Evolutionary conservation across 768 basidiomycete species (phyloP).

Genomic region (Candolleomyces aberdarensis): DNA sequence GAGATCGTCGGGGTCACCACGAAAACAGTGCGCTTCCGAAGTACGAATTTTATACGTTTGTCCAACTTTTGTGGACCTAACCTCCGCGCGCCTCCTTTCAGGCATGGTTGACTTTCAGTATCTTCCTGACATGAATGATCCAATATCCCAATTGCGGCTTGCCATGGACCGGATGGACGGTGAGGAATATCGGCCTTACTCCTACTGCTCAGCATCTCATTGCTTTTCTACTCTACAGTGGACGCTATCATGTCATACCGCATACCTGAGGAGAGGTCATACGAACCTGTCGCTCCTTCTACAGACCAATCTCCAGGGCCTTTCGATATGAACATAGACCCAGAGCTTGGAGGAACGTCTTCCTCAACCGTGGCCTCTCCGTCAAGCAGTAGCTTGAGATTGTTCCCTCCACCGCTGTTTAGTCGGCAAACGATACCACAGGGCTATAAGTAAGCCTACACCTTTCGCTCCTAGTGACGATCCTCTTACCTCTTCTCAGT

Average conservation of each 20-base stretch:
- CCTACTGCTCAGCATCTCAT: not conserved
- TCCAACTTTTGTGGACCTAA: not conserved
- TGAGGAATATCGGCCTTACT: slow-evolving; percentile 29
- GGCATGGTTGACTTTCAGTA: slow-evolving; percentile 96
- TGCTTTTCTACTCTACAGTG: slow-evolving; percentile 42
- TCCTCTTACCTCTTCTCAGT: slow-evolving; percentile 30
- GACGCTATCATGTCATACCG: slow-evolving; percentile 67
- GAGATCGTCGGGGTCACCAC: slow-evolving; percentile 72
- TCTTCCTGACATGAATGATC: slow-evolving; percentile 70
- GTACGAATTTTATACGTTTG: slow-evolving; percentile 42
- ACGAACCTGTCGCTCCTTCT: slow-evolving; percentile 41
- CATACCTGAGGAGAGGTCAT: slow-evolving; percentile 67
- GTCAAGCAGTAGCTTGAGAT: slow-evolving; percentile 56
- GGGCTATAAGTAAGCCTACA: slow-evolving; percentile 64
- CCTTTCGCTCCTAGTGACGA: not conserved
- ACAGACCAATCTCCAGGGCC: slow-evolving; percentile 9
- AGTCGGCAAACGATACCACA: slow-evolving; percentile 77
- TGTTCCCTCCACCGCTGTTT: slow-evolving; percentile 89
- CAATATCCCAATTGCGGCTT: slow-evolving; percentile 61
- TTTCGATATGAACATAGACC: slow-evolving; percentile 46
- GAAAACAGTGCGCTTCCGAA: slow-evolving; percentile 86
- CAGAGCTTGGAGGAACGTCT: slow-evolving; percentile 19
- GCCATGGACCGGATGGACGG: slow-evolving; percentile 85
- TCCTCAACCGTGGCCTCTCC: slow-evolving; percentile 2
- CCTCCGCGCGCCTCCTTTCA: slow-evolving; percentile 27